Percentiles rank a stretch among this genome's conserved stretches.
Conservation (phyloP, 768 basidiomycete genomes). For the Mycena vitilis region DNA sequence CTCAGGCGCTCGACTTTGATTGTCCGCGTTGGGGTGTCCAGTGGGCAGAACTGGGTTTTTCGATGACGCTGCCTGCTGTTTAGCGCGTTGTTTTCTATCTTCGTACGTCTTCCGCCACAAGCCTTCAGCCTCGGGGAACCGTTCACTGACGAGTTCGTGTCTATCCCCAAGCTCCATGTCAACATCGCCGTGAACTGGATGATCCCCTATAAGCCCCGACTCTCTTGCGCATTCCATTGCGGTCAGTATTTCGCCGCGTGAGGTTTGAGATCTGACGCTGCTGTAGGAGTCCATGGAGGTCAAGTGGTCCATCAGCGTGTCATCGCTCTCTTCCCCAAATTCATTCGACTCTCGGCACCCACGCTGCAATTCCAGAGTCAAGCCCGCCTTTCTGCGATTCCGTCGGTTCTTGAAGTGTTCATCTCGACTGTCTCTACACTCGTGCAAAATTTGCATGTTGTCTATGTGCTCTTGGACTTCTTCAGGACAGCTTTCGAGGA, state of each 20-base stretch:
- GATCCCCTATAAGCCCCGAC: not conserved
- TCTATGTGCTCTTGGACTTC: conserved; percentile 38
- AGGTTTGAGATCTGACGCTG: no score
- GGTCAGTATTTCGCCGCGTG: not conserved
- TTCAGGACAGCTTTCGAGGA: conserved; percentile 13
- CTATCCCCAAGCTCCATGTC: no score
- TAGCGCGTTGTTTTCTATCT: not conserved
- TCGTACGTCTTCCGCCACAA: not conserved
- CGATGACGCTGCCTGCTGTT: no score
- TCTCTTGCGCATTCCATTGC: not conserved
- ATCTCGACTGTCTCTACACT: conserved; percentile 47
- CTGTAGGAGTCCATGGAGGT: not conserved
- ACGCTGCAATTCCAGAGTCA: not conserved
- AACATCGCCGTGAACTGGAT: no score
- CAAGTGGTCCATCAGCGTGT: not conserved
- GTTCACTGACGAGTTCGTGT: no score
- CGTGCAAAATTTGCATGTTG: conserved; percentile 43
- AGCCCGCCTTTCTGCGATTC: not conserved
- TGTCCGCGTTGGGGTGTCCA: no score
- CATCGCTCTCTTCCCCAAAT: not conserved
- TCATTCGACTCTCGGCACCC: conserved; percentile 5
- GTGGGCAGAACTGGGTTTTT: no score
- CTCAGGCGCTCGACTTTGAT: no score
- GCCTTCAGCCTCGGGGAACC: not conserved
- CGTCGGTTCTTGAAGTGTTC: conserved; percentile 41